These are phyloP conservation scores for Candida mesenterica DNA, from an alignment of 1,139 yeast species.

Conservation along the genomic window DNA sequence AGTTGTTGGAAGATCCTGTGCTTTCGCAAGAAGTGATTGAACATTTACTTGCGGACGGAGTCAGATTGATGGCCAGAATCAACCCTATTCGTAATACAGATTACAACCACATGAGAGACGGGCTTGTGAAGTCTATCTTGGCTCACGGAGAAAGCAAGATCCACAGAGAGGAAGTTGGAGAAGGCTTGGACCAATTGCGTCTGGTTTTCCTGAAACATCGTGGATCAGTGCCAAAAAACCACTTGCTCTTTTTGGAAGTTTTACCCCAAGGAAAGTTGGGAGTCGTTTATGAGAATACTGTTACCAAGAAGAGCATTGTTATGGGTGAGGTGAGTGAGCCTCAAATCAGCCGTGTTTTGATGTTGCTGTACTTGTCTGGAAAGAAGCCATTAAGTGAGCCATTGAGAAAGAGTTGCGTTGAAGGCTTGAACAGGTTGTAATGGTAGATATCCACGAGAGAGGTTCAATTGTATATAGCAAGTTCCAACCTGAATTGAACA, in stretches of 20 bases:
- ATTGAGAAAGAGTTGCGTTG: conserved; percentile 35
- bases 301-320: conserved; percentile 26
- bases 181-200: conserved; percentile 58
- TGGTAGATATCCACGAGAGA: not conserved
- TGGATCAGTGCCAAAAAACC: conserved; percentile 67
- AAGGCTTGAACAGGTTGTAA: conserved; percentile 21
- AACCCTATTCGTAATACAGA: conserved; percentile 90
- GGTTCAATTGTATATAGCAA: no score
- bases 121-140: conserved; percentile 73
- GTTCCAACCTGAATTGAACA: no score
- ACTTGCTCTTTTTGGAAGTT: conserved; percentile 51
- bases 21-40: conserved; percentile 51
- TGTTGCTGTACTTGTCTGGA: conserved; percentile 62
- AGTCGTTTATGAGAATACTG: conserved; percentile 40
- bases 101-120: conserved; percentile 84
- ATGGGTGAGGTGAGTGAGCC: conserved; percentile 52
- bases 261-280: conserved; percentile 44
- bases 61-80: conserved; percentile 68
- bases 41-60: conserved; percentile 56
- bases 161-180: conserved; percentile 34
- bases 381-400: conserved; percentile 52
- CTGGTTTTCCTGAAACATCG: conserved; percentile 45
- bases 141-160: conserved; percentile 50
- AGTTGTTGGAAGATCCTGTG: conserved; percentile 26
- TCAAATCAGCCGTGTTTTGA: conserved; percentile 50